A percentile compares a stretch with the other conserved stretches of the same genome.
Evolutionary conservation across 148 eudicot species (phyloP).

Genomic region (Drosera capensis): DNA sequence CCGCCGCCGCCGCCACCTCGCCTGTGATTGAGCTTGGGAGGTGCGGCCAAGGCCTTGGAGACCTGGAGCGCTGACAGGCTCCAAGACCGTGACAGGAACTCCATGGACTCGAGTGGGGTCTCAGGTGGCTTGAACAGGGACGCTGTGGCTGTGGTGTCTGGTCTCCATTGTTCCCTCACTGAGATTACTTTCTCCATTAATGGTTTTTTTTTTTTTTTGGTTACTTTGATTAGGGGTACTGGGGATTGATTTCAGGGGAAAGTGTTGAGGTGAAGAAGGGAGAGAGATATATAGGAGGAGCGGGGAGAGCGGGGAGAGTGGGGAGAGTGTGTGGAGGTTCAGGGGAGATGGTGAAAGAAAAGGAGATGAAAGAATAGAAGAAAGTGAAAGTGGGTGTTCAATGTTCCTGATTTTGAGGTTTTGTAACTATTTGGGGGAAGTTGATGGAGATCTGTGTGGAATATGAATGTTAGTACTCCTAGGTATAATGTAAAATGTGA

Average conservation of each 20-base stretch:
- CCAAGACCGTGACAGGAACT: constrained; percentile 84
- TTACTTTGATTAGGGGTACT: background rate
- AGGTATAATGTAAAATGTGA: too few species aligned
- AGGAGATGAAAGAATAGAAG: too few species aligned
- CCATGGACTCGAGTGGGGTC: constrained; percentile 79
- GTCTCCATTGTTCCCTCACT: background rate
- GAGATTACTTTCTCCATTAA: background rate
- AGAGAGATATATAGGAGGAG: background rate
- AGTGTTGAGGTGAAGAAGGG: background rate
- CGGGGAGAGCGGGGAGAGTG: too few species aligned
- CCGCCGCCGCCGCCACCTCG: constrained; percentile 1
- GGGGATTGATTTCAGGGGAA: too few species aligned
- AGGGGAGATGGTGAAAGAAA: too few species aligned
- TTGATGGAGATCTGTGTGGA: too few species aligned
- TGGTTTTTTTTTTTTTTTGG: background rate
- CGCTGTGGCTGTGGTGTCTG: background rate
- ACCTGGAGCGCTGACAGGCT: constrained; percentile 68
- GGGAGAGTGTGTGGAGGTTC: too few species aligned
- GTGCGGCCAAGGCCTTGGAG: constrained; percentile 39
- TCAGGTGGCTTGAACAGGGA: constrained; percentile 29
- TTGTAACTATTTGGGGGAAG: too few species aligned
- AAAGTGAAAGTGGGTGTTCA: too few species aligned
- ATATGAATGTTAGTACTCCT: too few species aligned
- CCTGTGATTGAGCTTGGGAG: constrained; percentile 6
- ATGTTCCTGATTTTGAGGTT: too few species aligned